These are phyloP conservation scores for Solanum sitiens DNA, from an alignment of 257 asterid species.

Conservation along the genomic window DNA sequence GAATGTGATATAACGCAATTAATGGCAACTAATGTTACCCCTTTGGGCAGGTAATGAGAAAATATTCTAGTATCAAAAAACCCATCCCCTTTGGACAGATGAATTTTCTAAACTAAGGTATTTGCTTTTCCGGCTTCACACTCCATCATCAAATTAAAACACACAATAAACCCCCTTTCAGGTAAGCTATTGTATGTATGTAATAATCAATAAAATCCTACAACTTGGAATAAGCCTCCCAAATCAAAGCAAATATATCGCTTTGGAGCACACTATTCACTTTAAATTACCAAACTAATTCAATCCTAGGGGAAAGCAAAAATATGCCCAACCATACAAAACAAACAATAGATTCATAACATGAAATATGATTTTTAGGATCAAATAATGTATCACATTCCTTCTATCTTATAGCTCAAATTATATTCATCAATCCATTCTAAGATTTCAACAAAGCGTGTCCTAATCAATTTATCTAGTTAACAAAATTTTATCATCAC, in stretches of 20 bases:
- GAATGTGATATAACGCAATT: neutral
- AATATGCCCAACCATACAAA: neutral
- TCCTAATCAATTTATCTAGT: neutral
- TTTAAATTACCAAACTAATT: neutral
- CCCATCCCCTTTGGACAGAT: neutral
- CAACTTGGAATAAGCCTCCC: neutral
- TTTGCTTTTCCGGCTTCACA: neutral
- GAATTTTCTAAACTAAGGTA: neutral
- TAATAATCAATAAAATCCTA: neutral
- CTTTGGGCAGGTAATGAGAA: neutral
- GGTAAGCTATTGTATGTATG: neutral
- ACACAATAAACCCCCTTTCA: neutral
- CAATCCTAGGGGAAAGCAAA: neutral
- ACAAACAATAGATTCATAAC: neutral
- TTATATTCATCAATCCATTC: neutral
- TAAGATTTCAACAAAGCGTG: neutral
- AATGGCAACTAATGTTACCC: neutral
- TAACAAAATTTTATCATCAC: neutral
- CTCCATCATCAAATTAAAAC: neutral
- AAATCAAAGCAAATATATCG: neutral
- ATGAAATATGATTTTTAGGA: neutral
- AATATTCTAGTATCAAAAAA: neutral
- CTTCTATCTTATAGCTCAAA: neutral
- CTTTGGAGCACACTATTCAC: neutral
- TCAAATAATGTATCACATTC: neutral